These are phyloP conservation scores for Sporisorium sorghi DNA, from an alignment of 1,284 basidiomycete species.

Conservation along the genomic window DNA sequence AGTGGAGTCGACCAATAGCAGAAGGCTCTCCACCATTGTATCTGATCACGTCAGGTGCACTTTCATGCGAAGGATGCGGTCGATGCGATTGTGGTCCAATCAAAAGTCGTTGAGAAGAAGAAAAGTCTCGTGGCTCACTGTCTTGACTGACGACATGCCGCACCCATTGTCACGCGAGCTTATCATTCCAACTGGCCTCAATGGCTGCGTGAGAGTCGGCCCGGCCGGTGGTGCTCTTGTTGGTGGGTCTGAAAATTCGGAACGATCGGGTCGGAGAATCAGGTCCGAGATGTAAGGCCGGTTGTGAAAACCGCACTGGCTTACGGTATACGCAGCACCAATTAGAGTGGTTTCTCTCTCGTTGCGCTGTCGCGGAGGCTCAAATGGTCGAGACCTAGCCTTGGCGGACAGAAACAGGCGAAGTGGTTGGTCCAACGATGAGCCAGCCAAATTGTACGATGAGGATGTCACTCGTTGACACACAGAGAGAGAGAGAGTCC, in stretches of 20 bases:
- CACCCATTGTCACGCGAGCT: not conserved
- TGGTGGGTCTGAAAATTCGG: not conserved
- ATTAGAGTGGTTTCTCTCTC: not conserved
- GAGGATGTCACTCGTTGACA: not conserved
- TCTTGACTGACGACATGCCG: not conserved
- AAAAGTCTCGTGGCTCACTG: not conserved
- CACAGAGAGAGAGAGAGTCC: not conserved
- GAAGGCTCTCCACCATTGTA: conserved; percentile 7
- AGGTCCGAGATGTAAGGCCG: not conserved
- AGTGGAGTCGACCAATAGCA: not conserved
- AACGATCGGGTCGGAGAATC: not conserved
- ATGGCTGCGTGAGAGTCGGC: conserved; percentile 1
- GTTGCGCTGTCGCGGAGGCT: not conserved
- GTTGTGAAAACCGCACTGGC: not conserved
- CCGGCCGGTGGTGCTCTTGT: not conserved
- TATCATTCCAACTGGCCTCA: not conserved
- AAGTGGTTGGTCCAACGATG: not conserved
- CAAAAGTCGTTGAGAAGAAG: not conserved
- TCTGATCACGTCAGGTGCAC: conserved; percentile 8
- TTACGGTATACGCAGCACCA: not conserved
- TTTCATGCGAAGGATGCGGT: not conserved
- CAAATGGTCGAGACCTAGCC: conserved; percentile 3
- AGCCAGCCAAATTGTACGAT: not conserved
- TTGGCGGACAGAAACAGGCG: not conserved
- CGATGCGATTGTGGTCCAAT: conserved; percentile 5